phyloP scores from a whole-genome alignment of 129 eudicot genomes.

The Saposhnikovia divaricata region DNA sequence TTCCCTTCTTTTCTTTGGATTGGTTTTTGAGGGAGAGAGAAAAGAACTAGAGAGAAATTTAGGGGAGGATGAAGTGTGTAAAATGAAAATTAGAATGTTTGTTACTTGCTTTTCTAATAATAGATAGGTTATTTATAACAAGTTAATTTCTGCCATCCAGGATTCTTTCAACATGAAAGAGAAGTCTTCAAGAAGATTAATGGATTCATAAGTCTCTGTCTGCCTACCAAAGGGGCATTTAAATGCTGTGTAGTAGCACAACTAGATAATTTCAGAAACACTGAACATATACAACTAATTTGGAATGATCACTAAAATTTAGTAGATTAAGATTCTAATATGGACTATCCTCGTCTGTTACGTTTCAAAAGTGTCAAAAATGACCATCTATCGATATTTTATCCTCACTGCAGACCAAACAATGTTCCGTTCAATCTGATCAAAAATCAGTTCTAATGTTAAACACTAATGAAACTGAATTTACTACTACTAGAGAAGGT shows the following conservation, averaged over 20 bases:
- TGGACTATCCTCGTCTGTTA: not conserved
- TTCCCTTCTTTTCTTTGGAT: not conserved
- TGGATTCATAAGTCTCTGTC: not conserved
- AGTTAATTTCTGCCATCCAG: not conserved
- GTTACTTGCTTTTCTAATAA: slow-evolving; percentile 5
- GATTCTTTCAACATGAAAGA: not conserved
- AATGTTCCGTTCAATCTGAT: not conserved
- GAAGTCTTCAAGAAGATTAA: not conserved
- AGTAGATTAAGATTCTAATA: not conserved
- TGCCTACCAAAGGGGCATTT: not conserved
- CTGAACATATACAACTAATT: not conserved
- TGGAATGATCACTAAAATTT: not conserved
- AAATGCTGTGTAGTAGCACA: not conserved
- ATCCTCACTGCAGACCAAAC: not conserved
- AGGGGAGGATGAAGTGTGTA: slow-evolving; percentile 3
- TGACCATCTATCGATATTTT: not conserved
- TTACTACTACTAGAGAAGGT: not conserved
- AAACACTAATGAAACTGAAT: not conserved
- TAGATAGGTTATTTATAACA: not conserved
- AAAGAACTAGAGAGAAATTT: slow-evolving; percentile 4
- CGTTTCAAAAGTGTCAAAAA: not conserved
- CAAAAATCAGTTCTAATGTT: not conserved
- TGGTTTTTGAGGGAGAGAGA: slow-evolving; percentile 3
- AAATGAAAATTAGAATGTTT: not conserved
- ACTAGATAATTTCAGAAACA: not conserved